phyloP scores from a whole-genome alignment of 75 land plant species.

The Pinus tabuliformis region DNA sequence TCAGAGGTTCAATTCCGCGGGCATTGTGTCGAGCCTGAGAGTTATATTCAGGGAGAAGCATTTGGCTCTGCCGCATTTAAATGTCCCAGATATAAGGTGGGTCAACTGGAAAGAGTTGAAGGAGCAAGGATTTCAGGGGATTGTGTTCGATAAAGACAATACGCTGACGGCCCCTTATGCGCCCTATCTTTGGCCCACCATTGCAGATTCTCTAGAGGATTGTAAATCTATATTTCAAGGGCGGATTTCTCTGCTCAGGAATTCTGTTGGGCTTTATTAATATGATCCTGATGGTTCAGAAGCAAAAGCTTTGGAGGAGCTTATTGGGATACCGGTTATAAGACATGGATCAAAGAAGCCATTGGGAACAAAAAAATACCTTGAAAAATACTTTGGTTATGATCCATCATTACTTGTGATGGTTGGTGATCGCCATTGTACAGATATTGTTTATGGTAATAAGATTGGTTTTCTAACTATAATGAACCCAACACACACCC shows the following conservation, averaged over 20 bases:
- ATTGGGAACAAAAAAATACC: too few relatives aligned
- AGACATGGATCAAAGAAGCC: too few relatives aligned
- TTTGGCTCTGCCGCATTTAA: slow-evolving; percentile 63
- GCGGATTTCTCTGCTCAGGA: slow-evolving; percentile 72
- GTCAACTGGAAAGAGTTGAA: slow-evolving; percentile 79
- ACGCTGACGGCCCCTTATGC: slow-evolving; percentile 90
- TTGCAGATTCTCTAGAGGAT: slow-evolving; percentile 43
- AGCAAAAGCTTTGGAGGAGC: too few relatives aligned
- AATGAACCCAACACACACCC: too few relatives aligned
- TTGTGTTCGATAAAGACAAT: slow-evolving; percentile 97
- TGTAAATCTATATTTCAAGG: slow-evolving; percentile 70
- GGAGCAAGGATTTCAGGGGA: slow-evolving; percentile 70
- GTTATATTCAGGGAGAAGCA: slow-evolving; percentile 38
- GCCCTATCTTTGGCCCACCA: slow-evolving; percentile 56
- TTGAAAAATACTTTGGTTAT: too few relatives aligned
- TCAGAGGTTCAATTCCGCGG: slow-evolving; percentile 72
- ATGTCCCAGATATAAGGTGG: slow-evolving; percentile 69
- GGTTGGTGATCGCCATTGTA: too few relatives aligned
- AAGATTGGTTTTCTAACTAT: too few relatives aligned
- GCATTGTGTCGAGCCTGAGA: slow-evolving; percentile 33
- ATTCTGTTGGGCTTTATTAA: slow-evolving; percentile 62
- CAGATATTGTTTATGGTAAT: too few relatives aligned
- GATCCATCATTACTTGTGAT: too few relatives aligned
- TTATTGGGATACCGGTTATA: too few relatives aligned
- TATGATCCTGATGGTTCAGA: too few relatives aligned